Conservation (phyloP, 2,329 filamentous ascomycete species). For the Lasiodiplodia gonubiensis region DNA sequence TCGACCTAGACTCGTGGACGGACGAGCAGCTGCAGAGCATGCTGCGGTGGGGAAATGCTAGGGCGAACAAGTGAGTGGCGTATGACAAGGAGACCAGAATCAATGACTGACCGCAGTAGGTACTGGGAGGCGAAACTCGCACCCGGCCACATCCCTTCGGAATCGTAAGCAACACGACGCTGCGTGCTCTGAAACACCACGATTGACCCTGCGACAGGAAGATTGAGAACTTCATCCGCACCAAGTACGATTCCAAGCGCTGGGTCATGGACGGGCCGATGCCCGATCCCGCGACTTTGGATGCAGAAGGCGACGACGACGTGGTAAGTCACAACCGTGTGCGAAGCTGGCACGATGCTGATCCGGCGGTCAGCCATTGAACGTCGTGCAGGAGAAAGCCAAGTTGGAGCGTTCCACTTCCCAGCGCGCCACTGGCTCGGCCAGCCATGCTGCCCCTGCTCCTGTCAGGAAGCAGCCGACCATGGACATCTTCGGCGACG, state of each 20-base stretch:
- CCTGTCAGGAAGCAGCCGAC: slow-evolving; percentile 41
- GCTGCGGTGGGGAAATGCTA: slow-evolving; percentile 91
- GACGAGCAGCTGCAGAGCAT: slow-evolving; percentile 96
- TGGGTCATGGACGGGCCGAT: slow-evolving; percentile 99
- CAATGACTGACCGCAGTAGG: slow-evolving; percentile 46
- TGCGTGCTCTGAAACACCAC: not conserved
- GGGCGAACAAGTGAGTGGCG: slow-evolving; percentile 80
- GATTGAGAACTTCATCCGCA: slow-evolving; percentile 99
- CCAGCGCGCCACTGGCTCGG: slow-evolving; percentile 52
- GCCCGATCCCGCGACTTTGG: slow-evolving; percentile 87
- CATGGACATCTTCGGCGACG: slow-evolving; percentile 83
- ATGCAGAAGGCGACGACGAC: slow-evolving; percentile 85
- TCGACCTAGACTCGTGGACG: slow-evolving; percentile 97
- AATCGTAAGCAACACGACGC: slow-evolving; percentile 63
- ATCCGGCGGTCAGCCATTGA: slow-evolving; percentile 59
- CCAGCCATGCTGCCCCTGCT: slow-evolving; percentile 42
- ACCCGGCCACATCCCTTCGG: slow-evolving; percentile 87
- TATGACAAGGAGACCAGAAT: not conserved
- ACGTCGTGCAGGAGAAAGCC: slow-evolving; percentile 72
- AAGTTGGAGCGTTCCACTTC: slow-evolving; percentile 67
- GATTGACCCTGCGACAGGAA: slow-evolving; percentile 59
- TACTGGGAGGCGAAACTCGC: slow-evolving; percentile 97
- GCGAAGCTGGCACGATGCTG: slow-evolving; percentile 1
- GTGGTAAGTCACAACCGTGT: slow-evolving; percentile 62
- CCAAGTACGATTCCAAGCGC: slow-evolving; percentile 97